A percentile compares a stretch with the other conserved stretches of the same genome.
phyloP scores from a whole-genome alignment of 73 alveolate species.

The Paramecium tetraurelia region DNA sequence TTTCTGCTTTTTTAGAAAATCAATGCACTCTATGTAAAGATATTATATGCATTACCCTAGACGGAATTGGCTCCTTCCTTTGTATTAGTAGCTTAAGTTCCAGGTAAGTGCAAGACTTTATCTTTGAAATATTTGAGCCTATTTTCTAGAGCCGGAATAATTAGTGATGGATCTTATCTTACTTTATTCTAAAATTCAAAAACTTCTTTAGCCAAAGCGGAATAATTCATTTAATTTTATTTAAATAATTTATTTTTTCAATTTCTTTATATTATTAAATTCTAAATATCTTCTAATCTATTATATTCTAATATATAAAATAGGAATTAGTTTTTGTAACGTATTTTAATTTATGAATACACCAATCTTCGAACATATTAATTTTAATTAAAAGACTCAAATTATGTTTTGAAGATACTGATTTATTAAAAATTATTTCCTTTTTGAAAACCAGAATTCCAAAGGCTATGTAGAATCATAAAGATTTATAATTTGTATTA shows the following conservation, averaged over 20 bases:
- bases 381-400: too few relatives aligned
- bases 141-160: slow-evolving; percentile 46
- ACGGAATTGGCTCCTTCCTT: slow-evolving; percentile 59
- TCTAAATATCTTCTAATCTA: too few relatives aligned
- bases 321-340: too few relatives aligned
- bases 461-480: too few relatives aligned
- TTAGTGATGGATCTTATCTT: slow-evolving; percentile 42
- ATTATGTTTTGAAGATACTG: too few relatives aligned
- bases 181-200: slow-evolving; percentile 51
- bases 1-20: slow-evolving; percentile 69
- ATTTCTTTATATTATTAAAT: too few relatives aligned
- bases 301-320: too few relatives aligned
- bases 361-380: too few relatives aligned
- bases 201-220: slow-evolving; percentile 43
- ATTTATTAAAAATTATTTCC: too few relatives aligned
- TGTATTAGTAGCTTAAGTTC: slow-evolving; percentile 40
- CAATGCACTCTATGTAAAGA: slow-evolving; percentile 53
- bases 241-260: not conserved
- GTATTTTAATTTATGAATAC: too few relatives aligned
- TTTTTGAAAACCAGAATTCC: too few relatives aligned
- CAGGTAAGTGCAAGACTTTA: slow-evolving; percentile 43
- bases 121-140: slow-evolving; percentile 46
- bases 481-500: too few relatives aligned
- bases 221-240: not conserved
- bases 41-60: not conserved